Base-by-base conservation (phyloP, 2,329 filamentous ascomycete species). In the Fusarium siculi region DNA sequence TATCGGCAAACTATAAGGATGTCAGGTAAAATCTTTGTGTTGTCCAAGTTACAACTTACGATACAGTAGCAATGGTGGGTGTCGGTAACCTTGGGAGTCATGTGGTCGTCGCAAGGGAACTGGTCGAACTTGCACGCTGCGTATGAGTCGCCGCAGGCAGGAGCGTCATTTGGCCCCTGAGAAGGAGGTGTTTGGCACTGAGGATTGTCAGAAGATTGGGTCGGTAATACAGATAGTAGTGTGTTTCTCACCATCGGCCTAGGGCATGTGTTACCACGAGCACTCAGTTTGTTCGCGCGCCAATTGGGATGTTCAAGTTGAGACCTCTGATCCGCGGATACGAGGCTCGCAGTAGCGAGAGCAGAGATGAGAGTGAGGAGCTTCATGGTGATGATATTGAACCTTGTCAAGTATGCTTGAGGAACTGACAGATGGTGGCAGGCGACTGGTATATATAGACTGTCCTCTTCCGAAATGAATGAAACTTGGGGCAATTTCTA, bases 401-500 rank as follows among this genome's bases (percentile, higher is more conserved):
- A 23, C 21, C 4, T 12, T 15, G 1, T 11, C 7, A 11, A 18
- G 21, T 49, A 18, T 7, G 21, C 9, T 8, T 16, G 7, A 49
- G 8, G 10, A 32, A 30, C 46, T 18, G 18, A 10, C 4, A 2
- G 4, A 18, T 8, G 4, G 15, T 7, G 10, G 46, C 12, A 8
- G 9, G 7, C 19, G 10, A 14, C 7, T 39, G 5, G 5, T 40
- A 40, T 30, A n/a, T 40, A 39, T 54, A 28, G 7, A 40, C n/a
- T 52, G 5, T 15, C 7, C 4, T 18, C 9, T 12, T 11, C 3
- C 1, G 2, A 9, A n/a, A 7, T 2, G 14, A 14, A 23, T 12
- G 15, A 16, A 9, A 1, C 7, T 3, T 4, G 2, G 7, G 12
- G 2, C 5, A 16, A 4, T n/a, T 5, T n/a, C 19, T n/a, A 2